Evolutionary conservation across 306 rosid genomes (phyloP), one percentile per base, ranked within the genome.

Genomic region (Medicago ruthenica): DNA sequence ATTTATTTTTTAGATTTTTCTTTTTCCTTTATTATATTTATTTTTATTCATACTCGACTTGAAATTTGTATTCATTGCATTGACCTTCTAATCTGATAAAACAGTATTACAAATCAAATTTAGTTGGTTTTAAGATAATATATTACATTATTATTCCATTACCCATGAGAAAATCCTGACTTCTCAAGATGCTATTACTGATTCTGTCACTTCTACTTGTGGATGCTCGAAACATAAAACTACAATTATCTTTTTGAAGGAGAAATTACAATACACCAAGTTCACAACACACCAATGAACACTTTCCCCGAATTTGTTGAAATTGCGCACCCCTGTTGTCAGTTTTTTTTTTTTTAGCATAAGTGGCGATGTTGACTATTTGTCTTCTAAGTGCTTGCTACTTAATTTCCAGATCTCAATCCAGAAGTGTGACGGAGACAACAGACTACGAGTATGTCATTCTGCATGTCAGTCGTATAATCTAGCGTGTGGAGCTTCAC

Each of bases 401-500:
- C 59, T 42, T 66, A 18, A 68, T 71, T 62, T 51, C 67, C 91
- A 94, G 98, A 94, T 94, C 73, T 94, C 97, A 0, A 94, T 94
- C 78, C 98, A 94, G 77, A 94, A 90, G 74, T 94, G 98, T n/a
- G 98, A 91, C 54, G 93, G 97, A 45, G 98, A 89, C 87, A 88
- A 94, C 85, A 86, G 98, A 87, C 90, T 94, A 12, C 82, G 91
- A 40, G 97, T 94, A 13, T 94, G 98, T 79, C 86, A 94, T 70
- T 94, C 96, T 1, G 98, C 97, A 1, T 94, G 98, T 27, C 89
- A 88, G 76, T 87, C 96, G 0, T 94, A 94, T 76, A 94, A 94
- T 81, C 78, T 86, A 62, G 98, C 97, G 2, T 94, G 98, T n/a
- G 97, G 98, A 51, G 98, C 92, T 34, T 94, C 97, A 17, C 90